A percentile compares a stretch with the other conserved stretches of the same genome.
These are phyloP conservation scores for Cercophora scortea DNA, from an alignment of 495 filamentous ascomycete genomes.

Conservation along the genomic window DNA sequence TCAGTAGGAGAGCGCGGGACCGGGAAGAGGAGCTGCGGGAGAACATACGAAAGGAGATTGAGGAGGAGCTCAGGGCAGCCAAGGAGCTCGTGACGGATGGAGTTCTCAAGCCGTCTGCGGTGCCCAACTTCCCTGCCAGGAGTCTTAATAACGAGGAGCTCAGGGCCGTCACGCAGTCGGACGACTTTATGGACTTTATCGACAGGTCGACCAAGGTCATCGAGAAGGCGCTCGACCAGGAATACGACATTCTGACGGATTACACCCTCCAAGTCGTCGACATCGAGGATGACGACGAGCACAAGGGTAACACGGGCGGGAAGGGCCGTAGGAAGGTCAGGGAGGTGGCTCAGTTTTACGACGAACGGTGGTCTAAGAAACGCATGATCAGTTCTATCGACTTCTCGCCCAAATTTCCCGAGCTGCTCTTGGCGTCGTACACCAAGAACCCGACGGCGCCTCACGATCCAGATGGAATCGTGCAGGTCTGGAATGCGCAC, in stretches of 20 bases:
- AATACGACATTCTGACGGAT: slow-evolving; percentile 90
- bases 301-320: slow-evolving; percentile 56
- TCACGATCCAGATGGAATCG: slow-evolving; percentile 87
- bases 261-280: slow-evolving; percentile 74
- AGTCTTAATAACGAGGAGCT: slow-evolving; percentile 78
- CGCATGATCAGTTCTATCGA: slow-evolving; percentile 89
- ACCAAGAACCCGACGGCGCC: slow-evolving; percentile 94
- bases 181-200: slow-evolving; percentile 92
- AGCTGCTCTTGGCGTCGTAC: slow-evolving; percentile 87
- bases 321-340: slow-evolving; percentile 74
- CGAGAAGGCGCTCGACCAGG: slow-evolving; percentile 85
- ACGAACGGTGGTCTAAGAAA: slow-evolving; percentile 94
- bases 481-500: slow-evolving; percentile 96
- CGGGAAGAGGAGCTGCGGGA: slow-evolving; percentile 83
- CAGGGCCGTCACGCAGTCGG: slow-evolving; percentile 80
- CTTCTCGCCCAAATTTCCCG: slow-evolving; percentile 92
- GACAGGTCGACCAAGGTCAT: slow-evolving; percentile 95
- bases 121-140: slow-evolving; percentile 67
- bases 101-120: slow-evolving; percentile 32
- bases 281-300: slow-evolving; percentile 77
- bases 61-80: slow-evolving; percentile 75
- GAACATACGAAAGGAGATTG: slow-evolving; percentile 79
- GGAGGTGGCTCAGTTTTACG: slow-evolving; percentile 86
- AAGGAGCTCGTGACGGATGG: slow-evolving; percentile 50
- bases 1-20: slow-evolving; percentile 68